These are phyloP conservation scores for Penicillium brasilianum DNA, from an alignment of 2,329 filamentous ascomycete species.

Conservation along the genomic window DNA sequence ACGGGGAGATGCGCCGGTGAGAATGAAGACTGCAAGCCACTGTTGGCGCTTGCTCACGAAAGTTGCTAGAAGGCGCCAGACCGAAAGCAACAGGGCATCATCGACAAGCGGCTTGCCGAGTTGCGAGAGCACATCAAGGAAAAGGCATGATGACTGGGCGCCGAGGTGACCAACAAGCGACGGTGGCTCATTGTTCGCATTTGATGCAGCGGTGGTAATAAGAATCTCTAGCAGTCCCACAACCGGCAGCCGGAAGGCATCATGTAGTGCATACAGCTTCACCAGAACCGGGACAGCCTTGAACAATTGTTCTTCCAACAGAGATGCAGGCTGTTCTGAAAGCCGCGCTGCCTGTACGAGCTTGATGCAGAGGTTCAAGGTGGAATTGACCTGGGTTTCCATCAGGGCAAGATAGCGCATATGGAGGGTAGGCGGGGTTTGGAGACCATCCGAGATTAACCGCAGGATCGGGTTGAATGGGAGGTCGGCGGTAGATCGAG, in stretches of 20 bases:
- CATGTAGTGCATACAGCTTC: constrained; percentile 73
- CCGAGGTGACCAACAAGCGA: constrained; percentile 92
- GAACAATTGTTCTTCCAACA: constrained; percentile 79
- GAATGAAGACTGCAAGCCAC: constrained; percentile 91
- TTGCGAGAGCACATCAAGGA: constrained; percentile 76
- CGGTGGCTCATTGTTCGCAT: constrained; percentile 74
- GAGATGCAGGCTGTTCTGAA: constrained; percentile 65
- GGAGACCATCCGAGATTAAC: constrained; percentile 67
- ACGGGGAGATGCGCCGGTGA: constrained; percentile 84
- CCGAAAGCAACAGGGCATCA: constrained; percentile 65
- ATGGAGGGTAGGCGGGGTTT: constrained; percentile 67
- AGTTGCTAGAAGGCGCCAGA: constrained; percentile 85
- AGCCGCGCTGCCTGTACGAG: constrained; percentile 73
- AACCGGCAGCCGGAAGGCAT: constrained; percentile 68
- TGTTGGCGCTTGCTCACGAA: constrained; percentile 90
- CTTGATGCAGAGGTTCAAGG: constrained; percentile 69
- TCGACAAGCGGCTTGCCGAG: constrained; percentile 77
- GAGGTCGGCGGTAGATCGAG: constrained; percentile 70
- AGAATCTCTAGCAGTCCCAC: constrained; percentile 74
- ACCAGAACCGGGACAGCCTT: constrained; percentile 78
- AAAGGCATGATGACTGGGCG: constrained; percentile 78
- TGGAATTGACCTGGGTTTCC: constrained; percentile 66
- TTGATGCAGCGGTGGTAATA: constrained; percentile 70
- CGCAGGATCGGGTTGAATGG: constrained; percentile 78
- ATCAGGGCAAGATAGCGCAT: constrained; percentile 60